phyloP scores from a whole-genome alignment of 257 asterid species.

The Mitragyna speciosa region DNA sequence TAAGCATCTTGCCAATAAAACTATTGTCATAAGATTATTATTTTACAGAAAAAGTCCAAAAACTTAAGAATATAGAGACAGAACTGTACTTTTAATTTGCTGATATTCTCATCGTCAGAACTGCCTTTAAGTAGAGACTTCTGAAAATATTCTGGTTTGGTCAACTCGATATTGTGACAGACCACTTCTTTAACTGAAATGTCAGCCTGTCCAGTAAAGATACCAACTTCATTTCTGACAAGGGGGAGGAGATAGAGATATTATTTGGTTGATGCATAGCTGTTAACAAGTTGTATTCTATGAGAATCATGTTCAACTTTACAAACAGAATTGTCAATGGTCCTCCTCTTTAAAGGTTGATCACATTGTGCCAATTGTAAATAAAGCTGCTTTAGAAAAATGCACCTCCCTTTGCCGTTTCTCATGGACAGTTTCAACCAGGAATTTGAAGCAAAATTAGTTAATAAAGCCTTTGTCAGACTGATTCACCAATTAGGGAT shows the following conservation, averaged over 20 bases:
- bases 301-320: conserved; percentile 33
- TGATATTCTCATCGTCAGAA: conserved; percentile 27
- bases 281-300: conserved; percentile 16
- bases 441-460: conserved; percentile 12
- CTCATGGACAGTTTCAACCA: conserved; percentile 84
- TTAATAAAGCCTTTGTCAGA: conserved; percentile 13
- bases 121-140: conserved; percentile 18
- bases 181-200: conserved; percentile 26
- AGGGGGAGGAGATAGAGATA: conserved; percentile 10
- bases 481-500: conserved; percentile 8
- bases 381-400: conserved; percentile 56
- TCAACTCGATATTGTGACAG: conserved; percentile 26
- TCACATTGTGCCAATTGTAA: conserved; percentile 38
- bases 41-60: background rate
- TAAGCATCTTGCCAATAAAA: background rate
- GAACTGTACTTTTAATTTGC: conserved; percentile 40
- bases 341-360: conserved; percentile 53
- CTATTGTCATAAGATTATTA: background rate
- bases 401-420: conserved; percentile 78
- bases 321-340: conserved; percentile 18
- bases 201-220: conserved; percentile 27
- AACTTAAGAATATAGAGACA: background rate
- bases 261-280: conserved; percentile 28
- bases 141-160: conserved; percentile 28
- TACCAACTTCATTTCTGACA: conserved; percentile 20